Conservation (phyloP, 1,139 yeast species). For the Scheffersomyces segobiensis region DNA sequence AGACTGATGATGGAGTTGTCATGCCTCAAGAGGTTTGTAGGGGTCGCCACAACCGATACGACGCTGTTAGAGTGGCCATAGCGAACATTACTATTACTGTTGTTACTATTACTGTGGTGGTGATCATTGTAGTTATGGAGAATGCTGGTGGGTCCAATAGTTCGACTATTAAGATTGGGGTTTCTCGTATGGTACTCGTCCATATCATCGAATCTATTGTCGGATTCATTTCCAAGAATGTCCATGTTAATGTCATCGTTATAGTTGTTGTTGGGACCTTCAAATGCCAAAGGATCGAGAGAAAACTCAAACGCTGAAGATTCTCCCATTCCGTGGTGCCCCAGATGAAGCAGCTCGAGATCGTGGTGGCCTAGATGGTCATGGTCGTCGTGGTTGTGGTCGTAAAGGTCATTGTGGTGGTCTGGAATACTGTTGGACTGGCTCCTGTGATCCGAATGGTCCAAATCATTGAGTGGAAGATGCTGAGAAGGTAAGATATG, state of each 20-base stretch:
- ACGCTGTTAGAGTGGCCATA: conserved; percentile 9
- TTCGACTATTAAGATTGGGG: background rate
- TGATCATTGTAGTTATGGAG: conserved; percentile 4
- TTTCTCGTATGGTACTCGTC: background rate
- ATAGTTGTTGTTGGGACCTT: conserved; percentile 29
- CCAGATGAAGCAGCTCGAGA: background rate
- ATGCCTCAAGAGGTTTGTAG: conserved; percentile 19
- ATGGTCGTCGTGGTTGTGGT: background rate
- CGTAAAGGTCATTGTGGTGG: background rate
- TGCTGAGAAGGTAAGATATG: background rate
- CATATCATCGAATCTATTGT: background rate
- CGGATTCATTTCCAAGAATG: background rate
- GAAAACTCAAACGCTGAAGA: conserved; percentile 25
- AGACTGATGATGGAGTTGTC: conserved; percentile 26
- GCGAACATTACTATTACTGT: conserved; percentile 1
- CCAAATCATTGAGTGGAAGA: background rate
- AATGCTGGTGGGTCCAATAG: conserved; percentile 11
- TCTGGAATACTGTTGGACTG: background rate
- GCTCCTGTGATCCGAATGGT: background rate
- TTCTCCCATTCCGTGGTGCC: conserved; percentile 2
- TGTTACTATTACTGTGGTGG: background rate
- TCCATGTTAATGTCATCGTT: conserved; percentile 5
- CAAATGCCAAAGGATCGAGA: conserved; percentile 37
- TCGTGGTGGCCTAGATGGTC: background rate
- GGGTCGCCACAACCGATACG: conserved; percentile 12